A percentile compares a stretch with the other conserved stretches of the same genome.
phyloP scores from a whole-genome alignment of 441 rosid species.

The Aquilaria agallochum region DNA sequence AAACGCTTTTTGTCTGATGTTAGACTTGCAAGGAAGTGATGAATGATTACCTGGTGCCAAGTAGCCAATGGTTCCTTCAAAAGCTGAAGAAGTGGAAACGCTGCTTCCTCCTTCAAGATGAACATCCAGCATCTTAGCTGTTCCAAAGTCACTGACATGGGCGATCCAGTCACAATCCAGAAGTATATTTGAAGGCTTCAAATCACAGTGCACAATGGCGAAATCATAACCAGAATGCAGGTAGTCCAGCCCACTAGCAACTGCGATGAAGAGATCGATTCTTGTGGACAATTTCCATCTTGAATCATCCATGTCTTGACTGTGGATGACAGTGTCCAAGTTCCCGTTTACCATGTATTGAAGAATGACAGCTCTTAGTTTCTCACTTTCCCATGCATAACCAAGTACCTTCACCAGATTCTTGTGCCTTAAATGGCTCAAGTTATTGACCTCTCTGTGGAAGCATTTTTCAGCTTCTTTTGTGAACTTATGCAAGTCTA shows the following conservation, averaged over 20 bases:
- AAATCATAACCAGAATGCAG: conserved; percentile 69
- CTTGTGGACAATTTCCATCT: conserved; percentile 46
- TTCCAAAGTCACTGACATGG: conserved; percentile 87
- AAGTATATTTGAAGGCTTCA: conserved; percentile 85
- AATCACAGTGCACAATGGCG: conserved; percentile 80
- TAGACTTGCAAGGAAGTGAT: not conserved
- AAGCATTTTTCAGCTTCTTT: conserved; percentile 65
- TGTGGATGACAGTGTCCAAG: conserved; percentile 58
- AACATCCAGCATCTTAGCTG: conserved; percentile 70
- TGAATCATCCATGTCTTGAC: conserved; percentile 24
- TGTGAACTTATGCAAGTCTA: conserved; percentile 66
- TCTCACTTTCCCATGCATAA: conserved; percentile 81
- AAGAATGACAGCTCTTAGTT: conserved; percentile 70
- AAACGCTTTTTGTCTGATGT: not conserved
- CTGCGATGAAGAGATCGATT: conserved; percentile 43
- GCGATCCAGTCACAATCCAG: conserved; percentile 56
- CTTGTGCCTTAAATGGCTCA: conserved; percentile 65
- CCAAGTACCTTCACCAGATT: conserved; percentile 78
- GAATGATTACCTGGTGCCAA: conserved; percentile 73
- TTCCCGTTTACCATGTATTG: conserved; percentile 78
- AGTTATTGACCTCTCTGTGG: conserved; percentile 67
- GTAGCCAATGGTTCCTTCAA: conserved; percentile 88
- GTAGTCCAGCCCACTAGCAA: conserved; percentile 69
- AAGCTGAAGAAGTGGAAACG: conserved; percentile 49
- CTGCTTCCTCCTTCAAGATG: conserved; percentile 46